Evolutionary conservation across 768 basidiomycete species (phyloP), one percentile per base, ranked within the genome.

Genomic region (Leccinum pellstonianum): DNA sequence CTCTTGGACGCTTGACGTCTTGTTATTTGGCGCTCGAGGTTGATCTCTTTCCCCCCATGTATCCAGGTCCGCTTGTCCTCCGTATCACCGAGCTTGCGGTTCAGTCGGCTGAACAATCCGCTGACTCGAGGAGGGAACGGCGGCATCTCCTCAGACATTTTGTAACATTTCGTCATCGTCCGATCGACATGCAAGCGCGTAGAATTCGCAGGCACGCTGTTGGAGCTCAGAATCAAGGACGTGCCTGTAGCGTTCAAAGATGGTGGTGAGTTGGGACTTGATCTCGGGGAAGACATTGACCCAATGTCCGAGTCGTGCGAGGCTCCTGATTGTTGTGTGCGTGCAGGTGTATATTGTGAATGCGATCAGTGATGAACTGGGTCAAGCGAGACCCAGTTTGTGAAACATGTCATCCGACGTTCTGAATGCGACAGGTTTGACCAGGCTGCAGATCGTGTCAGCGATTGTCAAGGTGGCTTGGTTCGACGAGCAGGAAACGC

Each of bases 251-350:
- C 95, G 92, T 67, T 98, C 95, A 66, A 99, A 97, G 66, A 98
- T 93, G 73, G 88, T 91, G 71, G 98, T 68, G 29, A 99, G 84
- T 65, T 98, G 95, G 7, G 88, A 83, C 67, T 95, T 97, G 77
- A 99, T 97, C 74, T 99, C 97, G 19, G 97, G 97, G 75, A 98
- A 99, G 58, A 99, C 92, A 72, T 99, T 99, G 63, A 97, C 94
- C 96, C 96, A 98, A 23, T 23, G 68, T 67, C 56, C 31, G 19
- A 23, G 48, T 63, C 51, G 46, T 63, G 49, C 55, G 17, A 54
- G 38, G 52, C 5, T 43, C n/a, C 43, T 19, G 43, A 10, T 43
- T 43, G 43, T 43, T 43, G 43, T 43, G 38, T 14, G 54, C 46
- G 6, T 43, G 41, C 48, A 48, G 59, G 48, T 58, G 27, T 66